These are phyloP conservation scores for Nitzschia sp. DNA, from an alignment of 108 stramenopile species.

Conservation along the genomic window DNA sequence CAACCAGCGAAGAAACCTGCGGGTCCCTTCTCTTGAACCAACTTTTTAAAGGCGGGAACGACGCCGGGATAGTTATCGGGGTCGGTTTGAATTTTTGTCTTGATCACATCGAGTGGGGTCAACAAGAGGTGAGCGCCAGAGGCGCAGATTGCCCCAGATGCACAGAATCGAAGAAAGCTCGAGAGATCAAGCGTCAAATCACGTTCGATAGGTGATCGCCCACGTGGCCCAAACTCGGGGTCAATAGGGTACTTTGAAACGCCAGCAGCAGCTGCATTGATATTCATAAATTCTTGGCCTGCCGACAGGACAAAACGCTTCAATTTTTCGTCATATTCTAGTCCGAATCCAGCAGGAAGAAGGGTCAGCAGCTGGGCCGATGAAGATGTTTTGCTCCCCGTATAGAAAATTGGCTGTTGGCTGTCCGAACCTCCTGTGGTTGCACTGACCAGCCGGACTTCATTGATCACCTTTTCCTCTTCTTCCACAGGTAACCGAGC, in stretches of 20 bases:
- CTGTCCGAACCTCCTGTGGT: slow-evolving; percentile 25
- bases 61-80: slow-evolving; percentile 70
- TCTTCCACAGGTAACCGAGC: slow-evolving; percentile 15
- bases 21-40: slow-evolving; percentile 54
- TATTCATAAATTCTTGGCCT: slow-evolving; percentile 28
- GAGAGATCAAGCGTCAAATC: slow-evolving; percentile 60
- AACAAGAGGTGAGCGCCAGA: slow-evolving; percentile 69
- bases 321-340: slow-evolving; percentile 55
- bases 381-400: slow-evolving; percentile 34
- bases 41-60: slow-evolving; percentile 53
- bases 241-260: slow-evolving; percentile 53
- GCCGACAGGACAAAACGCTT: slow-evolving; percentile 56
- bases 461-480: slow-evolving; percentile 20
- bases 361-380: slow-evolving; percentile 67
- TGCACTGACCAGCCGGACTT: slow-evolving; percentile 16
- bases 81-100: slow-evolving; percentile 81
- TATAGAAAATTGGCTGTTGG: slow-evolving; percentile 31
- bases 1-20: slow-evolving; percentile 77
- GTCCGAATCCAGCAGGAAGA: slow-evolving; percentile 73
- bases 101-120: slow-evolving; percentile 65
- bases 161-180: slow-evolving; percentile 69
- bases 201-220: slow-evolving; percentile 85
- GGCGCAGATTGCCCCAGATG: slow-evolving; percentile 73
- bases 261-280: slow-evolving; percentile 38
- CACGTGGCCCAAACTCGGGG: slow-evolving; percentile 80